Conservation (phyloP, 2,329 filamentous ascomycete genomes). For the Penicillium fuscoglaucum region DNA sequence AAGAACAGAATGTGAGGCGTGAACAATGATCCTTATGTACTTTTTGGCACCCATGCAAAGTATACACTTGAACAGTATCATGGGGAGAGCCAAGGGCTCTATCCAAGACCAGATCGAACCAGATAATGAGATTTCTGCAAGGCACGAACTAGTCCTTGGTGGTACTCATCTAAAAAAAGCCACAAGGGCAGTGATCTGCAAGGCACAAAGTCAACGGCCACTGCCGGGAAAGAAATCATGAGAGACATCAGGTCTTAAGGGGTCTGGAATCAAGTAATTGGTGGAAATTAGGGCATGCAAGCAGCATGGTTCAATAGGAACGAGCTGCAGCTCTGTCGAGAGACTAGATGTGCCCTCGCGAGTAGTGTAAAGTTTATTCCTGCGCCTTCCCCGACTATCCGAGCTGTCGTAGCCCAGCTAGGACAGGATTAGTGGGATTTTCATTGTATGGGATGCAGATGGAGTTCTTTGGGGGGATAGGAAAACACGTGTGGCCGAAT, state of each 20-base stretch:
- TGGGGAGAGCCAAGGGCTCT: slow-evolving; percentile 17
- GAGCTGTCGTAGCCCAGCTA: slow-evolving; percentile 8
- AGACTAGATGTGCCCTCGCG: slow-evolving; percentile 1
- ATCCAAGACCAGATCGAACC: slow-evolving; percentile 11
- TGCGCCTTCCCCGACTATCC: slow-evolving; percentile 7
- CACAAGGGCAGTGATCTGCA: slow-evolving; percentile 25
- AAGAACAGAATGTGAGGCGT: slow-evolving; percentile 4
- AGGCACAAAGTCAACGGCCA: slow-evolving; percentile 19
- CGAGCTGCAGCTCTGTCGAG: neutral
- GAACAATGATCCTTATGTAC: slow-evolving; percentile 24
- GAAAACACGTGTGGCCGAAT: slow-evolving; percentile 20
- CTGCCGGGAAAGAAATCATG: slow-evolving; percentile 6
- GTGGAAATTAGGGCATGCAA: neutral
- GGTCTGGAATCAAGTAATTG: neutral
- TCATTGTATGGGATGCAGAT: slow-evolving; percentile 4
- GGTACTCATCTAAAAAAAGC: slow-evolving; percentile 16
- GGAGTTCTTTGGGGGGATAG: neutral
- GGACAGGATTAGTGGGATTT: slow-evolving; percentile 3
- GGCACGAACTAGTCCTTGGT: slow-evolving; percentile 24
- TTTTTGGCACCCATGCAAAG: slow-evolving; percentile 10
- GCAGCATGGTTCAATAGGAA: slow-evolving; percentile 11
- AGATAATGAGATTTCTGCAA: slow-evolving; percentile 22
- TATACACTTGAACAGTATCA: slow-evolving; percentile 12
- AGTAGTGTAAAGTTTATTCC: slow-evolving; percentile 20
- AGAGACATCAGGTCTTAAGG: slow-evolving; percentile 20